Percentiles rank a stretch among this genome's conserved stretches.
Evolutionary conservation across 768 basidiomycete genomes (phyloP).

Genomic region (Leccinum rimulosum): DNA sequence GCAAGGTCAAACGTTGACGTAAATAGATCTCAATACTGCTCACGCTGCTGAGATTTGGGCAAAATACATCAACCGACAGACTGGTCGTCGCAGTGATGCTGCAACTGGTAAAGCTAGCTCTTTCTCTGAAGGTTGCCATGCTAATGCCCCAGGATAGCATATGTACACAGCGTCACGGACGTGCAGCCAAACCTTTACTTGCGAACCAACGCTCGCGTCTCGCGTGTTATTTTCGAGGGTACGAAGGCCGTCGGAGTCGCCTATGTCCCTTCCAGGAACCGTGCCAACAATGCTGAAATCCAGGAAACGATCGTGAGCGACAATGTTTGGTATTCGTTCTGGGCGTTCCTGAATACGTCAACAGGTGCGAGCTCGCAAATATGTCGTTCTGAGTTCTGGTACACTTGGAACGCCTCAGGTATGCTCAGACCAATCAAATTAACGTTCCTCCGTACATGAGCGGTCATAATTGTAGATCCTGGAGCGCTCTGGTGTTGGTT

Average conservation of each 20-base stretch:
- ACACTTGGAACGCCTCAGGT: constrained; percentile 66
- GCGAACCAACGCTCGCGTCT: constrained; percentile 63
- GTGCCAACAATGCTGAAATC: constrained; percentile 47
- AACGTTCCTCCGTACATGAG: neutral
- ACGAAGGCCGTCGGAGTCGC: constrained; percentile 70
- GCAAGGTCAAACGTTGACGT: neutral
- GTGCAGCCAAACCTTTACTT: constrained; percentile 64
- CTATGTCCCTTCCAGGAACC: constrained; percentile 63
- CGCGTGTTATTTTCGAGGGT: constrained; percentile 70
- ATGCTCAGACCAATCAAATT: neutral
- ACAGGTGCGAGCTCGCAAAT: constrained; percentile 56
- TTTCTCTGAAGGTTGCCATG: neutral
- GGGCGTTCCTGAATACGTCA: neutral
- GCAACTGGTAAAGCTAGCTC: constrained; percentile 49
- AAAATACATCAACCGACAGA: constrained; percentile 74
- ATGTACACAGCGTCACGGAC: constrained; percentile 72
- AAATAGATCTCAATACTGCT: constrained; percentile 51
- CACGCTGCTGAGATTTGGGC: constrained; percentile 73
- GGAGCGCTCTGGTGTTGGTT: constrained; percentile 70
- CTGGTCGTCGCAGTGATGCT: constrained; percentile 69
- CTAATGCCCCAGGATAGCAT: constrained; percentile 37
- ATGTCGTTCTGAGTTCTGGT: constrained; percentile 62
- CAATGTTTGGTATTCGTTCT: neutral
- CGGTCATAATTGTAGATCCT: constrained; percentile 44
- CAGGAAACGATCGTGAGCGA: constrained; percentile 52